Percentiles rank a stretch among this genome's conserved stretches.
These are phyloP conservation scores for Mycosphaerella sp. DNA, from an alignment of 2,329 filamentous ascomycete genomes.

Conservation along the genomic window DNA sequence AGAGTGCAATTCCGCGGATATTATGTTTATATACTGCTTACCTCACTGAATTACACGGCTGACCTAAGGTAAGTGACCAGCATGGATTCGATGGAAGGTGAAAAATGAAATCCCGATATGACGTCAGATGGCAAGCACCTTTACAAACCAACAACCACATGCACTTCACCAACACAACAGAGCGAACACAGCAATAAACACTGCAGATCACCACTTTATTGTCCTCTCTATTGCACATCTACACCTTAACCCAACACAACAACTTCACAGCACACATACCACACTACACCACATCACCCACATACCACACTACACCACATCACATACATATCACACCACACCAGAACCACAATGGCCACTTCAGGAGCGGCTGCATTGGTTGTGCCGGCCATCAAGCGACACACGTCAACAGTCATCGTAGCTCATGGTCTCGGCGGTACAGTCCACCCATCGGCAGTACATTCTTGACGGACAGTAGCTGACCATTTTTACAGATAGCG, in stretches of 20 bases:
- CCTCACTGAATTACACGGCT: no score
- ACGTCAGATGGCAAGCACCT: no score
- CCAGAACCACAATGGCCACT: slow-evolving; percentile 31
- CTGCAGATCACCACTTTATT: background rate
- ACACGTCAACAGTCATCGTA: slow-evolving; percentile 94
- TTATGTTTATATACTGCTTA: no score
- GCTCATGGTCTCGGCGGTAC: slow-evolving; percentile 73
- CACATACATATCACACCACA: background rate
- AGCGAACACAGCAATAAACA: no score
- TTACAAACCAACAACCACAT: no score
- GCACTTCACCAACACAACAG: no score
- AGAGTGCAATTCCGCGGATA: no score
- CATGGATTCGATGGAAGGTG: no score
- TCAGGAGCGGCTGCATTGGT: slow-evolving; percentile 52
- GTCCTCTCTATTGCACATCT: background rate
- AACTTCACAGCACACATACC: background rate
- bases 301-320: background rate
- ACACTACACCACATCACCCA: background rate
- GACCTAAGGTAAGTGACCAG: no score
- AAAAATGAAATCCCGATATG: no score
- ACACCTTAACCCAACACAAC: background rate
- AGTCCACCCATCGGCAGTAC: background rate
- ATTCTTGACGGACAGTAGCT: slow-evolving; percentile 8
- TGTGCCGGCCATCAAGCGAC: slow-evolving; percentile 70
- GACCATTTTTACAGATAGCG: slow-evolving; percentile 35